These are phyloP conservation scores for Alternaria burnsii DNA, from an alignment of 2,329 filamentous ascomycete genomes.

Conservation along the genomic window DNA sequence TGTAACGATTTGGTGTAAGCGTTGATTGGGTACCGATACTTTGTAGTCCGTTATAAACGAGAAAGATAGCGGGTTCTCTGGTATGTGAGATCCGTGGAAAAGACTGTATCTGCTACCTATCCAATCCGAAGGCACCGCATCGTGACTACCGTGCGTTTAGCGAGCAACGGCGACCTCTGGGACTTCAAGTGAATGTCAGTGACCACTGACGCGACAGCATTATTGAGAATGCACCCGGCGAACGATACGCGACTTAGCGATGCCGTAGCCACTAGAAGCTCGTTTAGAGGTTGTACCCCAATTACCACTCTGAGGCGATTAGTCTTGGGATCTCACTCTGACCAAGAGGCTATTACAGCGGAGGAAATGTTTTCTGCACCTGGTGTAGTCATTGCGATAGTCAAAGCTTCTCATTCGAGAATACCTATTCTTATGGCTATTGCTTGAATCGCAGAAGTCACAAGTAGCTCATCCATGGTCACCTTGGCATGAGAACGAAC, in stretches of 20 bases:
- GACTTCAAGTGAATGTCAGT: constrained; percentile 9
- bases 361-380: not conserved
- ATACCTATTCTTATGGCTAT: not conserved
- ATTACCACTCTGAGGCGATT: not conserved
- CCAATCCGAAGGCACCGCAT: not conserved
- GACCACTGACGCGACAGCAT: not conserved
- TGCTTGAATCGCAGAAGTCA: not conserved
- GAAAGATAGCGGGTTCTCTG: not conserved
- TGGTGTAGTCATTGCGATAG: not conserved
- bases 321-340: not conserved
- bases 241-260: not conserved
- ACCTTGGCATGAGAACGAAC: not conserved
- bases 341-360: not conserved
- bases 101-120: not conserved
- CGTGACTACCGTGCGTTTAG: constrained; percentile 1
- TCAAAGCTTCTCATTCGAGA: too few species aligned
- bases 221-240: not conserved
- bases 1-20: not conserved
- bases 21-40: constrained; percentile 3
- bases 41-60: not conserved
- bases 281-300: not conserved
- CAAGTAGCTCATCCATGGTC: not conserved
- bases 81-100: not conserved
- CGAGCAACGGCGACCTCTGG: not conserved
- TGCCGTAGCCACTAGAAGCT: not conserved